Evolutionary conservation across 2,329 filamentous ascomycete genomes (phyloP).

Genomic region (Talaromyces piceae): DNA sequence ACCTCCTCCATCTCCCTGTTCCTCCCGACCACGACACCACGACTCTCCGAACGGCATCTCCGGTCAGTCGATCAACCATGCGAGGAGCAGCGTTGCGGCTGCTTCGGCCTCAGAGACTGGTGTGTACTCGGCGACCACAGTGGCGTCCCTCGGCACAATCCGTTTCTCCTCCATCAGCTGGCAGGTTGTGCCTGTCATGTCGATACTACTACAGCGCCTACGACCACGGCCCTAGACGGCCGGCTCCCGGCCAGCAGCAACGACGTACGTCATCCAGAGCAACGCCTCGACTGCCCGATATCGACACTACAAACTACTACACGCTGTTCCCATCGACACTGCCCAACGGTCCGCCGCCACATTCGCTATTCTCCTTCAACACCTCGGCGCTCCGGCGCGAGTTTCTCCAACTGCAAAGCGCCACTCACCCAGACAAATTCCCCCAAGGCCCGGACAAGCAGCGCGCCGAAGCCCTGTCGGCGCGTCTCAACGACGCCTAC

Average conservation of each 20-base stretch:
- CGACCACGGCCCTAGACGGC: background rate
- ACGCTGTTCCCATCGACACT: slow-evolving; percentile 79
- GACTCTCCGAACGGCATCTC: no score
- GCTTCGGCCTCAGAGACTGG: background rate
- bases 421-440: slow-evolving; percentile 44
- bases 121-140: background rate
- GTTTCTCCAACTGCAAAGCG: slow-evolving; percentile 72
- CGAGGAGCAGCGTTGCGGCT: background rate
- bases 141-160: background rate
- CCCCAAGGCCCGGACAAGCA: slow-evolving; percentile 40
- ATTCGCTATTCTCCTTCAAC: slow-evolving; percentile 68
- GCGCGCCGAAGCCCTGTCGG: slow-evolving; percentile 68
- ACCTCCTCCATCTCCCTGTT: no score
- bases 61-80: background rate
- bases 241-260: background rate
- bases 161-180: no score
- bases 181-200: slow-evolving; percentile 4
- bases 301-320: slow-evolving; percentile 60
- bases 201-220: slow-evolving; percentile 1
- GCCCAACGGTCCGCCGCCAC: slow-evolving; percentile 67
- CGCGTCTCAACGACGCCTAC: slow-evolving; percentile 86
- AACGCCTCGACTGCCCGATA: slow-evolving; percentile 16
- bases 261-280: slow-evolving; percentile 3
- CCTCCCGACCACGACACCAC: no score
- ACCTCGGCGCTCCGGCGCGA: slow-evolving; percentile 65